Conservation (phyloP, 495 filamentous ascomycete species). For the Delitschia confertaspora region DNA sequence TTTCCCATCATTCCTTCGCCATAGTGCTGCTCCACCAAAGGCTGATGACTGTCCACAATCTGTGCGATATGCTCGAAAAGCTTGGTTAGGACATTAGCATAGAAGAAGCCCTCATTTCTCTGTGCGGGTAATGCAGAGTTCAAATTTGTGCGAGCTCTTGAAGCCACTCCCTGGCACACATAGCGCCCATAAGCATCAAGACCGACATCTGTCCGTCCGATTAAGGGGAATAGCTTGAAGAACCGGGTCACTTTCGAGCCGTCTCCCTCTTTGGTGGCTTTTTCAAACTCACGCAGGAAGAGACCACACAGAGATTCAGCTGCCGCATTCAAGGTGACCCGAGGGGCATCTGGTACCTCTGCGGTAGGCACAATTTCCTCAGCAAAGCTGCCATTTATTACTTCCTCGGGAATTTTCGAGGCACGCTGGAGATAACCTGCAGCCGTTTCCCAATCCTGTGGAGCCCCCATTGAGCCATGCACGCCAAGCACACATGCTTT, state of each 20-base stretch:
- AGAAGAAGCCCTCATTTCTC: conserved; percentile 70
- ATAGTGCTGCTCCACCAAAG: conserved; percentile 87
- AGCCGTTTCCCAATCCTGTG: conserved; percentile 97
- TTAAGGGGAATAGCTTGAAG: conserved; percentile 95
- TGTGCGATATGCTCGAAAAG: conserved; percentile 96
- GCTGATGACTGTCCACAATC: conserved; percentile 85
- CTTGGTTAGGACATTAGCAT: conserved; percentile 80
- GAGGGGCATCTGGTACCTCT: conserved; percentile 86
- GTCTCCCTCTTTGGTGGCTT: conserved; percentile 75
- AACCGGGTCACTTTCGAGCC: conserved; percentile 85
- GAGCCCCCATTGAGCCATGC: conserved; percentile 88
- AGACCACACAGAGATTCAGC: conserved; percentile 78
- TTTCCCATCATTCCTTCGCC: conserved; percentile 86
- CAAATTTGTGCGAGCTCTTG: conserved; percentile 69
- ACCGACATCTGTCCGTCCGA: conserved; percentile 80
- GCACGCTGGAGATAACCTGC: conserved; percentile 82
- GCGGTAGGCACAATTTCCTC: conserved; percentile 88
- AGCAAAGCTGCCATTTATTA: conserved; percentile 79
- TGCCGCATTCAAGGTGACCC: conserved; percentile 76
- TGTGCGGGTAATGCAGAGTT: conserved; percentile 49
- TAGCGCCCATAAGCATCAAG: conserved; percentile 91
- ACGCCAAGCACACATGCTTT: conserved; percentile 96
- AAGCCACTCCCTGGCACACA: conserved; percentile 86
- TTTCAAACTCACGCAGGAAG: conserved; percentile 91
- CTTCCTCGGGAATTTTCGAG: conserved; percentile 64